Evolutionary conservation across 2,329 filamentous ascomycete genomes (phyloP), one percentile per base, ranked within the genome.

Genomic region (Aspergillus luchuensis): DNA sequence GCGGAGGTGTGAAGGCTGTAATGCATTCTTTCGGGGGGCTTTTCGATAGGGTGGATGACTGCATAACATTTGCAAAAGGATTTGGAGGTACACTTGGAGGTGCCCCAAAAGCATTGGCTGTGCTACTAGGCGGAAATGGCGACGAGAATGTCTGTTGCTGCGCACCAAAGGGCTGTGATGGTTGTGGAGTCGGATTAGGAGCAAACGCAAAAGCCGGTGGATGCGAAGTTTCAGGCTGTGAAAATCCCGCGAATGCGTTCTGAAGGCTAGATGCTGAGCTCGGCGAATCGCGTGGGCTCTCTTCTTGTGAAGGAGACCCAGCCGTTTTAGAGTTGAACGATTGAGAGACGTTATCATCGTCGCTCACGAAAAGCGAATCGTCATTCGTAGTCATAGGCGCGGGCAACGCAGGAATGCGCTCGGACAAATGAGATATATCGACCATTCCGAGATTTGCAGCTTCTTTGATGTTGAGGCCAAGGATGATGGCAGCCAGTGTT

Each of bases 401-500:
- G 56, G 67, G 62, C 15, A 62, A 56, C 55, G 63, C 49, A 52
- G 62, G 56, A 60, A 65, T 64, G 56, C 72, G 69, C 49, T 67
- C 61, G 30, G 66, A 67, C 23, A 80, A 67, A 15, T 75, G 70
- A 23, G 71, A 72, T 8, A 75, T 74, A n/a, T 82, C 78, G 45
- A 87, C 73, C 74, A 85, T 78, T 8, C 81, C 82, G 48, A 79
- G 71, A 15, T 71, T 74, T 45, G 76, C 78, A 17, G 86, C 84
- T 66, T 83, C 78, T 48, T 75, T 75, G 49, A 87, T 80, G 48
- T 75, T 81, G 70, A 86, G 74, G 13, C 85, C 85, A 67, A 83
- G 80, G 56, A 88, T 82, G 28, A 89, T 74, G 8, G 85, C 82
- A 21, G 82, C 80, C n/a, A 86, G 72, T 2, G 78, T 81, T 65